Percentiles rank a stretch among this genome's conserved stretches.
Conservation (phyloP, 208 protist genomes). For the Phytomonas sp. region DNA sequence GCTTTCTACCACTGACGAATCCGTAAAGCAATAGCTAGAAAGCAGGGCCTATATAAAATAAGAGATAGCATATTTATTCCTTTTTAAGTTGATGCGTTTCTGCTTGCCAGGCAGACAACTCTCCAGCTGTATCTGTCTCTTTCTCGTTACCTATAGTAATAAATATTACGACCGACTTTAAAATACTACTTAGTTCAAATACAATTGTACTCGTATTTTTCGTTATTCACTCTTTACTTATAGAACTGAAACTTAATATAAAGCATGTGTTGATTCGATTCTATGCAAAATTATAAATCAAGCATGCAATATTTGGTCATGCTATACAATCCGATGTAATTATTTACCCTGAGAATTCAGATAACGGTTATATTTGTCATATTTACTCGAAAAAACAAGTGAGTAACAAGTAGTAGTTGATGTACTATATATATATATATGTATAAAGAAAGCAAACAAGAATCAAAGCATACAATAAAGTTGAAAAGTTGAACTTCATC, state of each 20-base stretch:
- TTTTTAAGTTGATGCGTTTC: background rate
- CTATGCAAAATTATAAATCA: background rate
- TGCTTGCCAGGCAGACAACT: background rate
- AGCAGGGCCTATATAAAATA: background rate
- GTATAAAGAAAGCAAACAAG: constrained; percentile 13
- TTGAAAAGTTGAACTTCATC: too few species aligned
- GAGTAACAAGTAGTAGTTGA: constrained; percentile 9
- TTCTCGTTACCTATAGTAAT: background rate
- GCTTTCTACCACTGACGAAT: background rate
- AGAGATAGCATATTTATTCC: background rate
- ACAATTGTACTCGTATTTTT: constrained; percentile 4
- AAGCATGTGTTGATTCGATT: background rate
- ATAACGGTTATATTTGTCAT: too few species aligned
- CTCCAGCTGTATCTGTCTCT: background rate
- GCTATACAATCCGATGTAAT: too few species aligned
- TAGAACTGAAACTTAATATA: background rate
- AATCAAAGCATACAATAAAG: background rate
- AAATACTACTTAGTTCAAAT: background rate
- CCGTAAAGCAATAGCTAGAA: background rate
- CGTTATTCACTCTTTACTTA: constrained; percentile 3
- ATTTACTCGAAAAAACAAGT: too few species aligned
- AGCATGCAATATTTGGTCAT: too few species aligned
- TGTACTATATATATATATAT: constrained; percentile 11
- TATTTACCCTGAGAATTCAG: too few species aligned
- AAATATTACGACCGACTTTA: background rate